Base-by-base conservation (phyloP, 139 green algal species). In the Chlorella vulgaris region DNA sequence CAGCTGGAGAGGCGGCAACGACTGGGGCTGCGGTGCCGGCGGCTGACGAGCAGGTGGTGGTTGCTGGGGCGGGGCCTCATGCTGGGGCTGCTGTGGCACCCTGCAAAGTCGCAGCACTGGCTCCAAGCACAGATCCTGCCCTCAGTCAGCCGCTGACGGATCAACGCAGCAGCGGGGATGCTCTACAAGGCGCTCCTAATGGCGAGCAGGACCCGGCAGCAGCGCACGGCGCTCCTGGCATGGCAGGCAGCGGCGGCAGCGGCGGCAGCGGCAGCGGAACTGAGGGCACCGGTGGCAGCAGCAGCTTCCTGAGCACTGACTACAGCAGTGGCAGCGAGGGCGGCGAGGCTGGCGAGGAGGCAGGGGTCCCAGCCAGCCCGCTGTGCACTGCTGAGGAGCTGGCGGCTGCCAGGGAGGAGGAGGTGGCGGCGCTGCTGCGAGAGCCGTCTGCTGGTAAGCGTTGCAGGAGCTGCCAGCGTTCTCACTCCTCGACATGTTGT, bases 371-470 rank as follows among this genome's bases (percentile, higher is more conserved):
- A 3, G 47, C 70, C 31, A 78, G 47, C 47, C 70, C 70, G 31
- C 50, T 78, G 70, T 47, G 70, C 47, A 78, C 70, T 1, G 47
- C 47, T 29, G 50, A 65, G 36, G 50, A 50, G 70, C 47, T 76
- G 69, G 69, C 43, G 3, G 7, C 51, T n/a, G 69, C 69, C n/a
- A 22, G 68, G 40, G 39, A 75, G 69, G 3, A 63, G 69, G 42
- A 76, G 43, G 18, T 31, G 43, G 69, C 51, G n/a, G 69, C 15
- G 2, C 47, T 78, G 47, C 70, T 78, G 70, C 6, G 15, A 5
- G 18, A 65, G 18, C n/a, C 55, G 55, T 21, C 55, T 31, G 15
- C 15, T 8, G 55, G 55, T 65, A 21, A 29, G 55, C 22, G 18
- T 5, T 28, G 28, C 18, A 5, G 18, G 15, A 8, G 55, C 15